Percentiles rank a stretch among this genome's conserved stretches.
phyloP scores from a whole-genome alignment of 495 filamentous ascomycete species.

The Penicillium riverlandense region DNA sequence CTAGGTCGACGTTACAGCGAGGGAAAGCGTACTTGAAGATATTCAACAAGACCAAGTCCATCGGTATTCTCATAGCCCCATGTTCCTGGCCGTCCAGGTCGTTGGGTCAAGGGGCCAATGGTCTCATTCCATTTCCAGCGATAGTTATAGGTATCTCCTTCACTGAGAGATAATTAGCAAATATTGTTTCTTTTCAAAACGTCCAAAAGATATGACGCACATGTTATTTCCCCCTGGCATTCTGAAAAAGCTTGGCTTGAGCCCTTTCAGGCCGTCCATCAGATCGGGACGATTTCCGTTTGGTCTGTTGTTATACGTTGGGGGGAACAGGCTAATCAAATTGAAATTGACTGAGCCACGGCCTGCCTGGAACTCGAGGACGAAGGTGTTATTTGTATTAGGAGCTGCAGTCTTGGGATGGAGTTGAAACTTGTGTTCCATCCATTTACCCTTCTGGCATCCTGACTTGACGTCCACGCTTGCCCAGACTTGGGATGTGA shows the following conservation, averaged over 20 bases:
- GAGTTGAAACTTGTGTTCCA: conserved; percentile 9
- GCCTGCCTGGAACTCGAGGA: no score
- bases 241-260: conserved; percentile 50
- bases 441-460: not conserved
- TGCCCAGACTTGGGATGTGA: conserved; percentile 14
- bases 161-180: conserved; percentile 11
- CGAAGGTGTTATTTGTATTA: no score
- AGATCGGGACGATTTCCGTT: conserved; percentile 54
- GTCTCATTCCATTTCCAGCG: conserved; percentile 62
- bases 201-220: not conserved
- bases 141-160: conserved; percentile 38
- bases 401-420: not conserved
- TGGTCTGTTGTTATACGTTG: conserved; percentile 48
- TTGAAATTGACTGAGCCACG: conserved; percentile 45
- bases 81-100: conserved; percentile 46
- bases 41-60: conserved; percentile 37
- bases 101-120: conserved; percentile 51
- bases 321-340: conserved; percentile 55
- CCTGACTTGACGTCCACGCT: conserved; percentile 11
- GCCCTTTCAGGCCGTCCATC: conserved; percentile 41
- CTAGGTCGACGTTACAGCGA: no score
- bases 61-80: conserved; percentile 54
- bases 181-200: no score
- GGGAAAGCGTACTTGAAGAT: no score
- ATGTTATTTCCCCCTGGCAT: conserved; percentile 59